Evolutionary conservation across 768 basidiomycete species (phyloP), one percentile per base, ranked within the genome.

Genomic region (Podaxis rugospora): DNA sequence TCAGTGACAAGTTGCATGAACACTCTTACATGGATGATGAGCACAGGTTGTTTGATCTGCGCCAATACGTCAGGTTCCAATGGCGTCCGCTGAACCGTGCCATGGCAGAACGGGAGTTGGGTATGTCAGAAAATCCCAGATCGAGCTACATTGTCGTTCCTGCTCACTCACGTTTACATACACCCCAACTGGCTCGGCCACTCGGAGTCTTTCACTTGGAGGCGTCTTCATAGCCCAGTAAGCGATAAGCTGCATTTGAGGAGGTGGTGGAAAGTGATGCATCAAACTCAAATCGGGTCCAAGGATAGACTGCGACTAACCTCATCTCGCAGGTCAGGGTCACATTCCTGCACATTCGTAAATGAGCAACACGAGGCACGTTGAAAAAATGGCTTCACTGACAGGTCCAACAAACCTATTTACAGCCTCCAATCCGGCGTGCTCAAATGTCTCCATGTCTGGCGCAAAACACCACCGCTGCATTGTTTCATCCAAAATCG

Each of bases 401-500:
- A 89, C 90, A 64, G 78, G 70, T 51, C 86, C 83, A 18, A 84
- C 76, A 61, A 86, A 73, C 61, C 86, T 80, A 18, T 73, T 76
- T 23, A 86, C 74, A 18, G 82, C 74, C 68, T 90, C 89, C 61
- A 79, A 82, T 23, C 80, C 82, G 1, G 83, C 83, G 55, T 88
- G 84, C 63, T 92, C 88, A 56, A 86, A 86, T 0, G 83, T 72
- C 61, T 89, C 85, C 49, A 90, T 64, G 67, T 91, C 88, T 39
- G 83, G 77, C 6, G 89, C 82, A 65, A 80, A 84, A 66, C 85
- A 83, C 81, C 87, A 89, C 11, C 80, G 68, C 62, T 84, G 80
- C 51, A 86, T 65, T 16, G 89, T 71, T 66, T 91, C 89, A 57
- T 85, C 83, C 61, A 86, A 78, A n/a, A 84, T 80, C 18, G 81